Evolutionary conservation across 345 rosid species (phyloP).

Genomic region (Euphorbia tirucalli): DNA sequence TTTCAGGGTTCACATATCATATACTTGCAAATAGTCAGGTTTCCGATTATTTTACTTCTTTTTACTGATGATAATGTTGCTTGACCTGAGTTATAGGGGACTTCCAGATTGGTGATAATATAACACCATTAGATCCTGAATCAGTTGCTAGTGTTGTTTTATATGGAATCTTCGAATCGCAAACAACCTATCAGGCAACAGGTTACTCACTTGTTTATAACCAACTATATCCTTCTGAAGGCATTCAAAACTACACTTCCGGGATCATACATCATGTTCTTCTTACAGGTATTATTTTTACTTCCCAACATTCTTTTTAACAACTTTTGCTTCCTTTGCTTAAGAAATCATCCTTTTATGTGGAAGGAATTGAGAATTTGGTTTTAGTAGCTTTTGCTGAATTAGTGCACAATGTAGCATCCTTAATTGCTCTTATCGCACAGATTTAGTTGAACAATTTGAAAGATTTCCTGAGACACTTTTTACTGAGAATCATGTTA

Average conservation of each 20-base stretch:
- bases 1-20: neutral
- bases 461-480: neutral
- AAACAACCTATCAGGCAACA: slow-evolving; percentile 29
- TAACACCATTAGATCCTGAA: slow-evolving; percentile 49
- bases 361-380: neutral
- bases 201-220: slow-evolving; percentile 62
- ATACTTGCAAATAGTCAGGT: neutral
- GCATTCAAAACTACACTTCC: slow-evolving; percentile 65
- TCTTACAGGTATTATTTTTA: slow-evolving; percentile 43
- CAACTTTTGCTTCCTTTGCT: neutral
- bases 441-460: neutral
- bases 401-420: neutral
- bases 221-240: slow-evolving; percentile 54
- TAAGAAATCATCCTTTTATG: neutral
- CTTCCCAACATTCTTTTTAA: neutral
- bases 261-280: slow-evolving; percentile 88
- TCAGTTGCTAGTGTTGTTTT: slow-evolving; percentile 57
- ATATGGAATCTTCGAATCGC: slow-evolving; percentile 39
- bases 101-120: slow-evolving; percentile 49
- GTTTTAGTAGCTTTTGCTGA: neutral
- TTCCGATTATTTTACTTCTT: slow-evolving; percentile 3
- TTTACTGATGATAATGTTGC: neutral
- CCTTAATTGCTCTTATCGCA: neutral
- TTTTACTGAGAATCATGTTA: neutral
- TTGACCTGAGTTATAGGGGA: slow-evolving; percentile 44